Evolutionary conservation across 2,329 filamentous ascomycete genomes (phyloP), one percentile per base, ranked within the genome.

Genomic region (Epichloe aotearoae): DNA sequence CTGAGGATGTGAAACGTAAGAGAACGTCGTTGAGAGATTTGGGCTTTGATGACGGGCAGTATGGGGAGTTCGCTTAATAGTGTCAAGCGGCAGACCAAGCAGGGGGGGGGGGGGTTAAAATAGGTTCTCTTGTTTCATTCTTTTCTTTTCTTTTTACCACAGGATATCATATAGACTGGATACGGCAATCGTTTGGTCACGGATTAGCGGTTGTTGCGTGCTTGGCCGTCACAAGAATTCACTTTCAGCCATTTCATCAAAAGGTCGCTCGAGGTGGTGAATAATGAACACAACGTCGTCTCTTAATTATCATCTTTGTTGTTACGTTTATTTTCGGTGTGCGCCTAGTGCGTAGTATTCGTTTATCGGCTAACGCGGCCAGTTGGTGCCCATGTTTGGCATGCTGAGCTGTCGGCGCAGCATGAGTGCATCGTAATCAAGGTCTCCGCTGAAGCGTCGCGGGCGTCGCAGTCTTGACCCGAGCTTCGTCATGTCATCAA

Each of bases 41-140:
- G 56, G 87, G 87, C 0, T 93, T 93, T 59, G 88, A 94, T 61
- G 86, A 95, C 63, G 88, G 88, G 1, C 84, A 91, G 62, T 90
- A 89, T 76, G 88, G 87, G 19, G 88, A 94, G 67, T 94, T 94
- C 69, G 77, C 76, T 46, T 82, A 54, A 53, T n/a, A 39, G 15
- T 23, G 39, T 30, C 26, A 30, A 30, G 26, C 8, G 8, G 26
- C 26, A 30, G 26, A 30, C 26, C 26, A 39, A 36, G 15, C 23
- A 19, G 5, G 5, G 5, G 23, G 23, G 19, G 5, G 17, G 19
- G 14, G 37, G n/a, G 14, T 6, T 38, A 4, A 23, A 30, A 34
- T 6, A 5, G 10, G 30, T 12, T 20, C 7, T 5, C 3, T n/a
- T 20, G 2, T 20, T 26, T 42, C 3, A 12, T 14, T 23, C 7